Percentiles rank a stretch among this genome's conserved stretches.
These are phyloP conservation scores for Xylaria multiplex DNA, from an alignment of 2,329 filamentous ascomycete genomes.

Conservation along the genomic window DNA sequence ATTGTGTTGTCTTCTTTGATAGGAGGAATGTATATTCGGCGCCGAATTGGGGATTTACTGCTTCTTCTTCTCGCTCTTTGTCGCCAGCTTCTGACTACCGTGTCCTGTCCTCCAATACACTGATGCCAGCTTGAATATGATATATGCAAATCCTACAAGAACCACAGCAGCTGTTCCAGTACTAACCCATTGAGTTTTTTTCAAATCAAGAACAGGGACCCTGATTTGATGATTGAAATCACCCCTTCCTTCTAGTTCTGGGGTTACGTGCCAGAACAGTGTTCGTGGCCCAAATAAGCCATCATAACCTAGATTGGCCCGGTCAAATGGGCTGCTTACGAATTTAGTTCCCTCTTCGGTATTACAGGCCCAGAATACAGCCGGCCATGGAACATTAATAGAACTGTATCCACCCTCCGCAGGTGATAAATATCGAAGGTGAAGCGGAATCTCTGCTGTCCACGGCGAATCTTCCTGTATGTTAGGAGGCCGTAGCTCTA, in stretches of 20 bases:
- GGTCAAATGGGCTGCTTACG: conserved; percentile 83
- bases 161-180: conserved; percentile 69
- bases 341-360: conserved; percentile 74
- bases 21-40: neutral
- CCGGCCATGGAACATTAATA: conserved; percentile 78
- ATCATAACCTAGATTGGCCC: conserved; percentile 86
- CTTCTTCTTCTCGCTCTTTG: conserved; percentile 44
- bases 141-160: conserved; percentile 73
- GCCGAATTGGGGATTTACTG: conserved; percentile 37
- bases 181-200: conserved; percentile 59
- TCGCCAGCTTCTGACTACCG: conserved; percentile 38
- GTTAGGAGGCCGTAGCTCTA: conserved; percentile 73
- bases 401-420: conserved; percentile 62
- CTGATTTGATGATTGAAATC: conserved; percentile 64
- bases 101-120: conserved; percentile 52
- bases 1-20: neutral
- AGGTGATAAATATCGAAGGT: conserved; percentile 83
- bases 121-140: conserved; percentile 67
- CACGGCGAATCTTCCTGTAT: conserved; percentile 57
- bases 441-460: conserved; percentile 79
- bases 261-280: conserved; percentile 82
- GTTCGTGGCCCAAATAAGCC: conserved; percentile 79
- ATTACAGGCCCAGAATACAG: conserved; percentile 90
- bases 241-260: conserved; percentile 52
- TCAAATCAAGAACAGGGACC: conserved; percentile 73